A percentile compares a stretch with the other conserved stretches of the same genome.
phyloP scores from a whole-genome alignment of 2,329 filamentous ascomycete genomes.

The Phialophora expanda region DNA sequence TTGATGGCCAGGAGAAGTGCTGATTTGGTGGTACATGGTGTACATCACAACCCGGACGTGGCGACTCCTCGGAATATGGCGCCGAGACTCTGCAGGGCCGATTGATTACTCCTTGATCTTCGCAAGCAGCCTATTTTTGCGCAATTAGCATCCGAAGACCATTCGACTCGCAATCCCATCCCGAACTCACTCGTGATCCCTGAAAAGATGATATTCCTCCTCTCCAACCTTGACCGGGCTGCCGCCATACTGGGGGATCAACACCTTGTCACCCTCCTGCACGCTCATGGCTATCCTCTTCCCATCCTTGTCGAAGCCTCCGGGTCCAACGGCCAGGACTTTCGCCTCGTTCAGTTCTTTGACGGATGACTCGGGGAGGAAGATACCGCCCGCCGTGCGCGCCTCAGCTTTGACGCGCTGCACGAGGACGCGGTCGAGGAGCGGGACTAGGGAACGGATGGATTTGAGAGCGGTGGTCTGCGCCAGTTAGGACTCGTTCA shows the following conservation, averaged over 20 bases:
- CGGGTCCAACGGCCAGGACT: constrained; percentile 93
- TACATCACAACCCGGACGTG: constrained; percentile 21
- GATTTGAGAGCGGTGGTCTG: constrained; percentile 74
- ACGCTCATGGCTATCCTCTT: constrained; percentile 87
- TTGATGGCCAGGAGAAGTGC: constrained; percentile 6
- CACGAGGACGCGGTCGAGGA: constrained; percentile 96
- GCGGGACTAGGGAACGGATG: constrained; percentile 91
- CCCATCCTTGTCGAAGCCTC: constrained; percentile 83
- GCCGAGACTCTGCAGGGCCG: not conserved
- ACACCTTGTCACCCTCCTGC: constrained; percentile 80
- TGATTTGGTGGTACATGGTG: constrained; percentile 33
- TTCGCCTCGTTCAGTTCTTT: constrained; percentile 99
- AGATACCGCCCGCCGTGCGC: constrained; percentile 96
- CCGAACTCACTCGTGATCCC: constrained; percentile 89
- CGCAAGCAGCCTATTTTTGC: constrained; percentile 75
- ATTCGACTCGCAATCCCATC: too few species aligned
- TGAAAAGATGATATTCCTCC: constrained; percentile 93
- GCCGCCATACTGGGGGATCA: constrained; percentile 96
- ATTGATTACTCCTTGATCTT: constrained; percentile 93
- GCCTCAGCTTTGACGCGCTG: constrained; percentile 97
- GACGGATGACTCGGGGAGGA: constrained; percentile 93
- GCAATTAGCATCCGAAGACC: constrained; percentile 26
- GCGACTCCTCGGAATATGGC: not conserved
- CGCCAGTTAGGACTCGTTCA: constrained; percentile 9
- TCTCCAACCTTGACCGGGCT: constrained; percentile 96